Conservation (phyloP, 202 grass and related monocot genomes). For the Musa balbisiana region DNA sequence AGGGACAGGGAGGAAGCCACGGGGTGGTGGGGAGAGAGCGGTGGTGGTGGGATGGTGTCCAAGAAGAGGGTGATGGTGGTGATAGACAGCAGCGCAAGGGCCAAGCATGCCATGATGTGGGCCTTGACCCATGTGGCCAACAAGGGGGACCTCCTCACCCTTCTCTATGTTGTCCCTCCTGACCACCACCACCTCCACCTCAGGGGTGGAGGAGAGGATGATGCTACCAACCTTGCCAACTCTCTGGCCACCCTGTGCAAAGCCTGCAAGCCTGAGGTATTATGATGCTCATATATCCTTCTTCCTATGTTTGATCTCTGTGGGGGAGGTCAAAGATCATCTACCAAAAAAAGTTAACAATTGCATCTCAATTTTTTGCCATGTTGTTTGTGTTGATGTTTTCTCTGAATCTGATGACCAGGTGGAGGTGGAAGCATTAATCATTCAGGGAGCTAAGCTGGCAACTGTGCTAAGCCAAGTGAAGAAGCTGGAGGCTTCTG, state of each 20-base stretch:
- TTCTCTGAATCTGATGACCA: too few relatives aligned
- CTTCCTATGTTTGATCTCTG: not conserved
- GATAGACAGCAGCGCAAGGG: conserved; percentile 55
- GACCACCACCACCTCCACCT: conserved; percentile 3
- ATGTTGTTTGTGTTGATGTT: too few relatives aligned
- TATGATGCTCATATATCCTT: conserved; percentile 1
- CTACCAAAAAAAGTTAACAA: too few relatives aligned
- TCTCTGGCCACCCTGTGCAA: not conserved
- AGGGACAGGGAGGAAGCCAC: conserved; percentile 16
- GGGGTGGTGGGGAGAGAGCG: conserved; percentile 9
- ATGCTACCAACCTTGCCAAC: conserved; percentile 51
- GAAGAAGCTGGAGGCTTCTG: conserved; percentile 84
- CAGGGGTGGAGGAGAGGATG: conserved; percentile 22
- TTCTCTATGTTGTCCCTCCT: conserved; percentile 69
- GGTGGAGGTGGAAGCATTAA: conserved; percentile 94
- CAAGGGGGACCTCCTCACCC: conserved; percentile 81
- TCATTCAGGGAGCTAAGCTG: conserved; percentile 78
- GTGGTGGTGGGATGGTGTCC: conserved; percentile 26
- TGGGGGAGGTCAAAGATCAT: too few relatives aligned
- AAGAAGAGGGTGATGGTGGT: conserved; percentile 93
- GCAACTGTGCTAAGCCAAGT: conserved; percentile 77
- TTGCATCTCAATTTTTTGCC: too few relatives aligned
- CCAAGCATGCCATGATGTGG: conserved; percentile 99
- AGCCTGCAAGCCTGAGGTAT: conserved; percentile 57
- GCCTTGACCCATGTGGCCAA: conserved; percentile 84